phyloP scores from a whole-genome alignment of 768 basidiomycete genomes.

The Trametes meyenii region DNA sequence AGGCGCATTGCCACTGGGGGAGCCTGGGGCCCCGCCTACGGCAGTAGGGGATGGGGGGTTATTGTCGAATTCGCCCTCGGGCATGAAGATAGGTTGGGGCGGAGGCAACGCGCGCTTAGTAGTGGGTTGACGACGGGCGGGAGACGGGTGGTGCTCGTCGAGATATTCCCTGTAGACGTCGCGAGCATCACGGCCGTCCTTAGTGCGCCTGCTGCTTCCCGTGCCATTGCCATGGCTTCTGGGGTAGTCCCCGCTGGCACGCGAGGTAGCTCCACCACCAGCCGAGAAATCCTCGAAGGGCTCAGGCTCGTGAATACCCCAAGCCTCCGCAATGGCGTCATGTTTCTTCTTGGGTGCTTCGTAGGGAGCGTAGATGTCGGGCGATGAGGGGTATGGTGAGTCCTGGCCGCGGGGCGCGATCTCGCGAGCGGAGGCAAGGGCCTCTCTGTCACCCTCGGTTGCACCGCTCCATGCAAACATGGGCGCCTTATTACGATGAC shows the following conservation, averaged over 20 bases:
- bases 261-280: conserved; percentile 57
- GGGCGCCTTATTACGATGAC: conserved; percentile 75
- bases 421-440: conserved; percentile 33
- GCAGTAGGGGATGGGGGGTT: conserved; percentile 41
- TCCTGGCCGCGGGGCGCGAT: conserved; percentile 31
- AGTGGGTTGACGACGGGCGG: conserved; percentile 35
- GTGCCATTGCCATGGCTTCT: conserved; percentile 51
- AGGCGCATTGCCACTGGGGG: conserved; percentile 44
- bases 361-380: conserved; percentile 44
- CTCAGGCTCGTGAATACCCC: conserved; percentile 92
- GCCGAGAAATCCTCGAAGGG: conserved; percentile 90
- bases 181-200: conserved; percentile 54
- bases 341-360: conserved; percentile 81
- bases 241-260: conserved; percentile 44
- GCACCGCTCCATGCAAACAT: conserved; percentile 72
- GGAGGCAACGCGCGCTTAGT: conserved; percentile 69
- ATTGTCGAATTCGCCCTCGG: conserved; percentile 45
- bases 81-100: conserved; percentile 81
- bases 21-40: conserved; percentile 41
- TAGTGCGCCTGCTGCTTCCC: conserved; percentile 41
- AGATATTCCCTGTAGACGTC: conserved; percentile 49
- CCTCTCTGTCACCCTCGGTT: conserved; percentile 45
- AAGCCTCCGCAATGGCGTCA: conserved; percentile 88
- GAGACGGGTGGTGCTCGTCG: conserved; percentile 40
- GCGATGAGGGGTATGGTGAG: conserved; percentile 51